Evolutionary conservation across 179 eudicot genomes (phyloP), one percentile per base, ranked within the genome.

Genomic region (Spinacia oleracea): DNA sequence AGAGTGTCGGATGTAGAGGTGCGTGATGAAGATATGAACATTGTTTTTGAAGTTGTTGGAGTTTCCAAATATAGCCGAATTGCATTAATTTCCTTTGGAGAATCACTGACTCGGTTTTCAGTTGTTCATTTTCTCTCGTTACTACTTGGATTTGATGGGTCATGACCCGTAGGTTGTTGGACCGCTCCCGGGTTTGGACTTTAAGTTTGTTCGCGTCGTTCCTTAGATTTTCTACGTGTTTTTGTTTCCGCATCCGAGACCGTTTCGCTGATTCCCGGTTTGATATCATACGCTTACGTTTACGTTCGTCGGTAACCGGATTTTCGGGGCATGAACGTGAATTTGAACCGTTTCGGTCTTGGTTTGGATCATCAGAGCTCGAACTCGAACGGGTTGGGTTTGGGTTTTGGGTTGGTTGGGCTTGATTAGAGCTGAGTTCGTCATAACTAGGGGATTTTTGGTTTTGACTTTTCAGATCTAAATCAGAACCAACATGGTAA

Each of bases 221-320:
- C 88, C 87, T 85, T 84, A 92, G 27, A 72, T 87, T 87, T 78
- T 92, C 97, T 86, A 93, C 35, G 58, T 92, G 98, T 62, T 67
- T 86, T 86, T 88, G 92, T 82, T 92, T 93, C 74, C 95, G 80
- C 95, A 88, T 81, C 46, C 98, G 86, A 38, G 98, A 94, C 84
- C 97, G 84, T 85, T 88, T 82, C 0, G 98, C 98, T 38, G 98
- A 94, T 69, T 89, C 96, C 68, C 96, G 88, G 84, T 94, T 94
- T 5, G 97, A 94, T 69, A 86, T 35, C 97, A 83, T 90, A 65
- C 97, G 87, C 80, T 86, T 90, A 8, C 82, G 90, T 89, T 87
- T 91, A 10, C 91, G 70, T 70, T 92, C 97, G 14, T 89, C 98
- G 9, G 55, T 25, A 6, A 59, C 38, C 6, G 80, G 85, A 10